Conservation (phyloP, 345 rosid genomes). For the Aquilaria yunnanensis region DNA sequence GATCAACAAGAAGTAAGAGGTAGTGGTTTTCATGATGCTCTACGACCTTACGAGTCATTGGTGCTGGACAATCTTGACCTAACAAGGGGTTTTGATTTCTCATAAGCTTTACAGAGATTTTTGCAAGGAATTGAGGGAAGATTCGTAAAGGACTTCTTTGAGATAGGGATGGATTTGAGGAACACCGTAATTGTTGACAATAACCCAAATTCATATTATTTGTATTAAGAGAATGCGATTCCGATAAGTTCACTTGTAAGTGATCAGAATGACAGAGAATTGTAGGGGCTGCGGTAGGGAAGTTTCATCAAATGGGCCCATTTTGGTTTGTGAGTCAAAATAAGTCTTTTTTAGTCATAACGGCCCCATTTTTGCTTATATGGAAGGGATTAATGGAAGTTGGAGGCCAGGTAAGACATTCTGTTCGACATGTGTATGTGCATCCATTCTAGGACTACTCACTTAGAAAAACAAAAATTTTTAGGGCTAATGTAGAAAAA, state of each 20-base stretch:
- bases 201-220: constrained; percentile 60
- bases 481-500: no score
- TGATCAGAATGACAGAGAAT: constrained; percentile 50
- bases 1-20: constrained; percentile 44
- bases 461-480: no score
- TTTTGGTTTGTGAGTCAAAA: no score
- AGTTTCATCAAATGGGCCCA: constrained; percentile 33
- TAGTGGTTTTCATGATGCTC: constrained; percentile 86
- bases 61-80: constrained; percentile 63
- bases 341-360: no score
- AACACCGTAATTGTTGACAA: constrained; percentile 74
- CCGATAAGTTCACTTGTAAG: constrained; percentile 56
- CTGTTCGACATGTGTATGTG: no score
- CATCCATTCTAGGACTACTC: no score
- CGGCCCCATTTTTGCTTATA: no score
- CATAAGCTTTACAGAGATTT: constrained; percentile 69
- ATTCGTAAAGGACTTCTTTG: constrained; percentile 68
- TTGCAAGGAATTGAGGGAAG: constrained; percentile 59
- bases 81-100: constrained; percentile 37
- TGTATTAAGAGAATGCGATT: constrained; percentile 76
- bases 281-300: constrained; percentile 32
- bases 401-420: no score
- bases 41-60: constrained; percentile 63
- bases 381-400: no score
- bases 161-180: constrained; percentile 53